A percentile compares a stretch with the other conserved stretches of the same genome.
Conservation (phyloP, 2,329 filamentous ascomycete genomes). For the Penicillium sp. region DNA sequence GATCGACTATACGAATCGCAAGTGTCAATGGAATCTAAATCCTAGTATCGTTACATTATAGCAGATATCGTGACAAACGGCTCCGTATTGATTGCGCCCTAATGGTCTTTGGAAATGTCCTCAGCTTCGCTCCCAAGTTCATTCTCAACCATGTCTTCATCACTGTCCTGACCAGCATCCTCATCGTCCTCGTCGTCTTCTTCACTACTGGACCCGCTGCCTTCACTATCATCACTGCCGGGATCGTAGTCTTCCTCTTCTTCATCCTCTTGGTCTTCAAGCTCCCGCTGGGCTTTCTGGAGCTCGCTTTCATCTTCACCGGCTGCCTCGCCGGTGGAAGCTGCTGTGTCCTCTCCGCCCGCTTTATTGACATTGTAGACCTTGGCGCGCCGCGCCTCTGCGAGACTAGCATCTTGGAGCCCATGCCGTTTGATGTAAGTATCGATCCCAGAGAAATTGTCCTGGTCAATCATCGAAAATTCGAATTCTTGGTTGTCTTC, state of each 20-base stretch:
- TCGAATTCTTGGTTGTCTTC: conserved; percentile 50
- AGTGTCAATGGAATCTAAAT: background rate
- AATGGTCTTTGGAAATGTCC: conserved; percentile 28
- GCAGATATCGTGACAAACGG: background rate
- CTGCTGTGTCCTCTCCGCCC: conserved; percentile 22
- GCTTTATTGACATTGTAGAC: conserved; percentile 46
- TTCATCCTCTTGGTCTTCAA: conserved; percentile 43
- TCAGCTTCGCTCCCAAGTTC: conserved; percentile 41
- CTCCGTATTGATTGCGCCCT: conserved; percentile 2
- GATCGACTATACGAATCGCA: background rate
- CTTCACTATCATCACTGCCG: conserved; percentile 43
- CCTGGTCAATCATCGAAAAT: conserved; percentile 58
- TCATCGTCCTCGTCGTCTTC: conserved; percentile 31
- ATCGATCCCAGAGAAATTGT: conserved; percentile 54
- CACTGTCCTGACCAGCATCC: conserved; percentile 23
- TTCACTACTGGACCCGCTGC: conserved; percentile 39
- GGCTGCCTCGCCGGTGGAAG: conserved; percentile 24
- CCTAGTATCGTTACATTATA: background rate
- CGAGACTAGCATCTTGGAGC: conserved; percentile 56
- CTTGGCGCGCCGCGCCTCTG: conserved; percentile 52
- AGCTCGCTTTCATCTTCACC: conserved; percentile 51
- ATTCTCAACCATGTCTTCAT: conserved; percentile 30
- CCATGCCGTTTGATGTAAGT: conserved; percentile 53
- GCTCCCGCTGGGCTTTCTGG: conserved; percentile 49
- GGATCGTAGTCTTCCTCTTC: conserved; percentile 46